These are phyloP conservation scores for Pichia nanzhaoensis DNA, from an alignment of 805 yeast genomes.

Conservation along the genomic window DNA sequence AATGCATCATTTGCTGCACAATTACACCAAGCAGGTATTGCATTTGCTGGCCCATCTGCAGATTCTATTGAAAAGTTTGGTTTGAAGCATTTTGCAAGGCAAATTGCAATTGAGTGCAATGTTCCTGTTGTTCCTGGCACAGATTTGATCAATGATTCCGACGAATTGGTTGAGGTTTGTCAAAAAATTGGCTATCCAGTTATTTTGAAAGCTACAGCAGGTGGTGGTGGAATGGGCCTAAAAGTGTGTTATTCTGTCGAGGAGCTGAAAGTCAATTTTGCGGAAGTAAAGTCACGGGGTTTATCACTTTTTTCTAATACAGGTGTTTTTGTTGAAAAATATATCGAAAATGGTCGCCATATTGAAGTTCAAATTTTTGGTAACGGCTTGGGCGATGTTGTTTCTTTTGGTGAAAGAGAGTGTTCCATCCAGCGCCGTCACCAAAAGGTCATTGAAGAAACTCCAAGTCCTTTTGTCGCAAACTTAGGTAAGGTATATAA, in stretches of 20 bases:
- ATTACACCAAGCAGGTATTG: constrained; percentile 14
- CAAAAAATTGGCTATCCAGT: constrained; percentile 23
- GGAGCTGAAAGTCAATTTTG: constrained; percentile 15
- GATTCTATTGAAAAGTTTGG: constrained; percentile 24
- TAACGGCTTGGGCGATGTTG: constrained; percentile 24
- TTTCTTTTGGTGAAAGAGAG: constrained; percentile 26
- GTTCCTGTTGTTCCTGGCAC: constrained; percentile 28
- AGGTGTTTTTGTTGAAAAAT: constrained; percentile 25
- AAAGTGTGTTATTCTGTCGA: constrained; percentile 17
- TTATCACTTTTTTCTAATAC: constrained; percentile 19
- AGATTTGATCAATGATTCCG: constrained; percentile 13
- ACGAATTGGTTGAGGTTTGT: constrained; percentile 15
- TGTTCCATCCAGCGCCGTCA: constrained; percentile 30
- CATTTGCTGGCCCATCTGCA: constrained; percentile 26
- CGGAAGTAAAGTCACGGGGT: constrained; percentile 24
- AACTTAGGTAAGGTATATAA: constrained; percentile 7
- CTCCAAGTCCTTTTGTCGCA: constrained; percentile 25
- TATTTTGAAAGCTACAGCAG: constrained; percentile 27
- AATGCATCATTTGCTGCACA: constrained; percentile 21
- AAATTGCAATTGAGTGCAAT: constrained; percentile 18
- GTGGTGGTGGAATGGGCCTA: constrained; percentile 30
- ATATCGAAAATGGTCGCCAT: constrained; percentile 23
- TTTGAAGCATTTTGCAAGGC: constrained; percentile 25
- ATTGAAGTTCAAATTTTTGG: constrained; percentile 28
- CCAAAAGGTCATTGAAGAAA: constrained; percentile 28